phyloP scores from a whole-genome alignment of 2,329 filamentous ascomycete genomes.

The Daldinia eschscholtzii region DNA sequence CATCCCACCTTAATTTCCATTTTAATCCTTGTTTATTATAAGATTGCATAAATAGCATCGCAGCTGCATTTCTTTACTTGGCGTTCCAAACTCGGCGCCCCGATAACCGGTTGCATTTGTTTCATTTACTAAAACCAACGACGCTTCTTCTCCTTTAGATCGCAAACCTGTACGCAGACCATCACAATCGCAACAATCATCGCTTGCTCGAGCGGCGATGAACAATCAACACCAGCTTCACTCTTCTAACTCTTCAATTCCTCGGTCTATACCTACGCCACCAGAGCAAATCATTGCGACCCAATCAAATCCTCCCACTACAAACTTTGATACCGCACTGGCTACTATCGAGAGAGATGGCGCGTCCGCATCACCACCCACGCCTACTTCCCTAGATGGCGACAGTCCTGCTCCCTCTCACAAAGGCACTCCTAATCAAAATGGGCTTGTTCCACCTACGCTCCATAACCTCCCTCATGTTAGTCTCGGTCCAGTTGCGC shows the following conservation, averaged over 20 bases:
- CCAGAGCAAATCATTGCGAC: constrained; percentile 37
- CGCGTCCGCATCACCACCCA: constrained; percentile 45
- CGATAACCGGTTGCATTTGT: constrained; percentile 42
- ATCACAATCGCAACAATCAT: constrained; percentile 50
- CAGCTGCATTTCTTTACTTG: constrained; percentile 15
- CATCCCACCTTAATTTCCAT: constrained; percentile 30
- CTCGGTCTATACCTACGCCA: constrained; percentile 46
- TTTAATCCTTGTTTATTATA: constrained; percentile 13
- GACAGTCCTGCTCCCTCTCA: constrained; percentile 36
- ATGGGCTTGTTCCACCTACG: constrained; percentile 46
- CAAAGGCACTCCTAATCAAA: constrained; percentile 35
- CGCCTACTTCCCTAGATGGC: constrained; percentile 44
- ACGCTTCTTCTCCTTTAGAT: constrained; percentile 41
- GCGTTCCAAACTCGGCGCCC: constrained; percentile 26
- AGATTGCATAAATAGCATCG: constrained; percentile 13
- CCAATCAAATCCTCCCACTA: constrained; percentile 27
- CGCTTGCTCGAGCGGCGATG: constrained; percentile 53
- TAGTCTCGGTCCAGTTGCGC: constrained; percentile 49
- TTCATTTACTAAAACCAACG: constrained; percentile 39
- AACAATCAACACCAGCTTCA: constrained; percentile 51
- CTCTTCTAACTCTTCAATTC: constrained; percentile 42
- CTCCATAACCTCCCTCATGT: constrained; percentile 49
- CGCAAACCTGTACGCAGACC: constrained; percentile 48
- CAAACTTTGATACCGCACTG: constrained; percentile 30
- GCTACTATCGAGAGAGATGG: constrained; percentile 33